These are phyloP conservation scores for Crithidia mellificae DNA, from an alignment of 208 protist genomes.

Conservation along the genomic window DNA sequence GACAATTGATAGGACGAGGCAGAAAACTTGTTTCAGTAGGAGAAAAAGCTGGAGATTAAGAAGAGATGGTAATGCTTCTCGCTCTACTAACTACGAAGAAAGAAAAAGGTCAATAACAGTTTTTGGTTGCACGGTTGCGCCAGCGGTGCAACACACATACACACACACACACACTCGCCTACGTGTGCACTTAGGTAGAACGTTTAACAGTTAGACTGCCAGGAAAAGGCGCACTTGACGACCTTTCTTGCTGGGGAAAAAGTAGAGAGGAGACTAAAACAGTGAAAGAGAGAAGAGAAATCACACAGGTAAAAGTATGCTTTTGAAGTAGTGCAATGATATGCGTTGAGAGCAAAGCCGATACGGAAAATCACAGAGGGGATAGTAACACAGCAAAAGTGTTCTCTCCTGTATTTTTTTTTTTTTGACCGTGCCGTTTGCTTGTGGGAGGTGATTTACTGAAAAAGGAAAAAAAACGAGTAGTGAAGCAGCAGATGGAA, in stretches of 20 bases:
- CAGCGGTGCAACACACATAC: too few species aligned
- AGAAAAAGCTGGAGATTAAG: too few species aligned
- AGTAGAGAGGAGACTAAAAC: background rate
- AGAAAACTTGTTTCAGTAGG: too few species aligned
- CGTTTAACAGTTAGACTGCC: background rate
- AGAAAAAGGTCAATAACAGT: too few species aligned
- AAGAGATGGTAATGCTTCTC: too few species aligned
- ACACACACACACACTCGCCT: background rate
- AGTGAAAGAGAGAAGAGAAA: background rate
- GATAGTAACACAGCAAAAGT: background rate
- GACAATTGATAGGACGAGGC: too few species aligned
- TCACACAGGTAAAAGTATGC: background rate
- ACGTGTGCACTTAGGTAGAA: background rate
- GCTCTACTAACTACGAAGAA: too few species aligned
- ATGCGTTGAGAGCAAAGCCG: background rate
- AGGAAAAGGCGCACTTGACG: conserved; percentile 4
- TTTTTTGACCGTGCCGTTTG: background rate
- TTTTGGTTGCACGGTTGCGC: too few species aligned
- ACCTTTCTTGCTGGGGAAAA: background rate
- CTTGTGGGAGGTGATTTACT: background rate
- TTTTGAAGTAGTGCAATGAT: background rate
- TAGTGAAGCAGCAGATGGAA: background rate
- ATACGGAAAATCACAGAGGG: background rate
- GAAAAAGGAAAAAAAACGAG: conserved; percentile 3
- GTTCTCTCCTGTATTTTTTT: background rate